Evolutionary conservation across 1,139 yeast species (phyloP).

Genomic region (Yarrowia galli): DNA sequence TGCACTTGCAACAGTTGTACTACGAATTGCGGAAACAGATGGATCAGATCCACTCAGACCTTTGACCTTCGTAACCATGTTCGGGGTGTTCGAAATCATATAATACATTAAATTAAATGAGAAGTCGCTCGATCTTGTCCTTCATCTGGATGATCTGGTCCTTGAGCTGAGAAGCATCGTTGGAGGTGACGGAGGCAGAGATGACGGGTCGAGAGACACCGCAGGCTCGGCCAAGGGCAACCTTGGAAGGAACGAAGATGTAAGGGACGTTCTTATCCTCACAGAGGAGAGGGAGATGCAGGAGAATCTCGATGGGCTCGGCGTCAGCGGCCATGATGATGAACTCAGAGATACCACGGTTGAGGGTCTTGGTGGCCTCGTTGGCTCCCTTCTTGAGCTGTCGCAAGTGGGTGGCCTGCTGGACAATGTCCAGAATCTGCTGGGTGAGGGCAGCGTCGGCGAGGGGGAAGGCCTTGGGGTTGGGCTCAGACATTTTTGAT

Average conservation of each 20-base stretch:
- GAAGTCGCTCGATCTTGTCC: slow-evolving; percentile 98
- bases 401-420: slow-evolving; percentile 97
- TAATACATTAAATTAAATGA: slow-evolving; percentile 61
- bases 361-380: slow-evolving; percentile 98
- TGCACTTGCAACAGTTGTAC: no score
- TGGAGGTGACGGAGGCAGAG: slow-evolving; percentile 97
- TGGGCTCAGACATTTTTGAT: slow-evolving; percentile 49
- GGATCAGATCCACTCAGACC: neutral
- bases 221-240: slow-evolving; percentile 99
- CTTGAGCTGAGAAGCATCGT: slow-evolving; percentile 97
- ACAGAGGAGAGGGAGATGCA: slow-evolving; percentile 96
- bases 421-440: slow-evolving; percentile 96
- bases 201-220: slow-evolving; percentile 99
- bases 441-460: slow-evolving; percentile 96
- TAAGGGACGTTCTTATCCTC: slow-evolving; percentile 99
- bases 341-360: slow-evolving; percentile 99
- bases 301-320: slow-evolving; percentile 97
- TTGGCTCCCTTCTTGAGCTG: slow-evolving; percentile 99
- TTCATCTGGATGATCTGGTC: slow-evolving; percentile 96
- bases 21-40: no score
- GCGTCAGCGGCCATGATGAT: slow-evolving; percentile 99
- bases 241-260: slow-evolving; percentile 97
- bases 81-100: slow-evolving; percentile 15
- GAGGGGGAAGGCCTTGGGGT: slow-evolving; percentile 86
- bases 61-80: neutral